Evolutionary conservation across 31 red algal species (phyloP).

Genomic region (Odonthalia washingtoniensis): DNA sequence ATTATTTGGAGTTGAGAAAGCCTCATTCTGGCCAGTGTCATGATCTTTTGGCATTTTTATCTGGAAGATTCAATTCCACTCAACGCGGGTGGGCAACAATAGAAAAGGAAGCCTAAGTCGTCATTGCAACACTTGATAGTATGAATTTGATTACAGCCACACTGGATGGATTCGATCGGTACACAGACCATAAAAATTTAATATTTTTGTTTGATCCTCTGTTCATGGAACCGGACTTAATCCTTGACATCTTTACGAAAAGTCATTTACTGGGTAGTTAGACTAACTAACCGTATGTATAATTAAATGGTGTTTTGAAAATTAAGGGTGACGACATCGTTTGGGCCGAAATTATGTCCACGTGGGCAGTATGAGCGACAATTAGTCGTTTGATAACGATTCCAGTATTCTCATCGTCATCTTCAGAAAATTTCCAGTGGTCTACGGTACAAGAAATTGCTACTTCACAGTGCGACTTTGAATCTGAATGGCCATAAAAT

Average conservation of each 20-base stretch:
- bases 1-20: background rate
- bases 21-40: background rate
- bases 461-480: background rate
- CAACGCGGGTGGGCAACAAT: background rate
- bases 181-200: conserved; percentile 4
- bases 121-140: background rate
- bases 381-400: background rate
- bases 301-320: background rate
- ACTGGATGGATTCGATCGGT: background rate
- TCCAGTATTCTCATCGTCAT: background rate
- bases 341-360: background rate
- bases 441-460: background rate
- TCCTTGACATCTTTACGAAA: background rate
- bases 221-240: background rate
- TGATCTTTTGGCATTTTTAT: background rate
- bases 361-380: background rate
- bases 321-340: conserved; percentile 1
- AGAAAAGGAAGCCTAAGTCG: background rate
- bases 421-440: background rate
- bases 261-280: background rate
- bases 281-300: conserved; percentile 13
- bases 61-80: background rate
- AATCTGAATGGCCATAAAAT: background rate
- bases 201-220: background rate
- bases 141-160: background rate